Evolutionary conservation across 2,329 filamentous ascomycete genomes (phyloP), one percentile per base, ranked within the genome.

Genomic region (Hypocreales sp.): DNA sequence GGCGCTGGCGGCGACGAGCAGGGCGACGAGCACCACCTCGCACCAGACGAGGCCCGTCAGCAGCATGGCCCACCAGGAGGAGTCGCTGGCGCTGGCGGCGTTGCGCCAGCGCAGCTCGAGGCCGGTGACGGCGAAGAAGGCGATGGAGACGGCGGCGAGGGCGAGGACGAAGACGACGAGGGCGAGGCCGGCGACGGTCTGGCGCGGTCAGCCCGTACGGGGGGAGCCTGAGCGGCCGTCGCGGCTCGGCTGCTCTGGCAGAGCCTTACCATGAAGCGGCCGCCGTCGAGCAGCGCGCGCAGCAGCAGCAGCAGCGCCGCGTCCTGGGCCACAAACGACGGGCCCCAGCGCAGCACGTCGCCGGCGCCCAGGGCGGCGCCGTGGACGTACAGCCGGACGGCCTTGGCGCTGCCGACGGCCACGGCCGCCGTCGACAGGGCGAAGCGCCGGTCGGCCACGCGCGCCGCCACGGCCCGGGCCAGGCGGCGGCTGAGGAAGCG

Each of bases 81-180:
- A 34, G 19, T 53, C 51, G 8, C 39, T 35, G 0, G 41, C 42
- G 7, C 52, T 25, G 9, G 35, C 46, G 14, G 50, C 32, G 25
- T 54, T 52, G 23, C 46, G 40, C 38, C 50, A 50, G 20, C 48
- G 50, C 4, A 54, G 40, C 28, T 54, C 49, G 6, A 43, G 42
- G 12, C 49, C 48, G 1, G 48, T 33, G 3, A 43, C 39, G n/a
- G 32, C 22, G 22, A 39, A 45, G 26, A 47, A 47, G 13, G 39
- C 39, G 15, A 39, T 35, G 15, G 37, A 43, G 15, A 44, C 30
- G 16, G 39, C 28, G 19, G 45, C 40, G 5, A 51, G 28, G 2
- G 31, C 20, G 12, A 42, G 35, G 32, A 40, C 37, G 30, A 38
- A 37, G 9, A 28, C 23, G 29, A 44, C 35, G 14, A 46, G 28